Evolutionary conservation across 805 yeast species (phyloP).

Genomic region (Jamesozyma lodderae): DNA sequence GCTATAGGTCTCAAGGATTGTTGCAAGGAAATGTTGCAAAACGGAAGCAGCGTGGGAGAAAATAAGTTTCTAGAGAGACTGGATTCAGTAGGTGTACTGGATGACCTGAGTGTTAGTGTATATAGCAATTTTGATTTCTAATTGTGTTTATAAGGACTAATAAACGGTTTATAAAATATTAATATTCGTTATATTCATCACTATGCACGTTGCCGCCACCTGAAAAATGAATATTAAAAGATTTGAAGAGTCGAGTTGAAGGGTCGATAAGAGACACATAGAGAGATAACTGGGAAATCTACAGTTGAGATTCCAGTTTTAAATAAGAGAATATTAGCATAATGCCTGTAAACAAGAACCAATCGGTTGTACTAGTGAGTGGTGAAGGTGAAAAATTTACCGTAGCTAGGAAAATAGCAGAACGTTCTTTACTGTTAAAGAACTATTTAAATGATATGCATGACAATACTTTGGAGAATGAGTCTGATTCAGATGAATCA

Average conservation of each 20-base stretch:
- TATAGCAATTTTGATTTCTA: constrained; percentile 58
- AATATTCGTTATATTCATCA: too few species aligned
- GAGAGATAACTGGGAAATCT: too few species aligned
- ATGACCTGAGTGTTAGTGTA: constrained; percentile 82
- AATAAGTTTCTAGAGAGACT: constrained; percentile 19
- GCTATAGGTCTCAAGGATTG: constrained; percentile 27
- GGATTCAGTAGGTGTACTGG: constrained; percentile 41
- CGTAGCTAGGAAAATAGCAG: constrained; percentile 76
- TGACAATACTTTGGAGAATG: constrained; percentile 40
- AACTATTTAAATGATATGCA: constrained; percentile 75
- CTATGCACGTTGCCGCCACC: too few species aligned
- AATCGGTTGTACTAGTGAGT: constrained; percentile 48
- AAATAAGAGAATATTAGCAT: too few species aligned
- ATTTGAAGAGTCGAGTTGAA: too few species aligned
- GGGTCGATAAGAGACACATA: too few species aligned
- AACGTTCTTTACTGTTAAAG: constrained; percentile 74
- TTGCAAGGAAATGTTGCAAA: constrained; percentile 20
- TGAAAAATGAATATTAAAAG: too few species aligned
- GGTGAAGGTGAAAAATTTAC: constrained; percentile 75
- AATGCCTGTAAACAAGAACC: constrained; percentile 8
- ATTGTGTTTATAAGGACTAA: too few species aligned
- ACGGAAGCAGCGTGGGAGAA: constrained; percentile 9
- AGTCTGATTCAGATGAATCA: constrained; percentile 30
- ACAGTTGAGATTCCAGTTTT: too few species aligned
- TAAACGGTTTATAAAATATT: background rate